These are phyloP conservation scores for Aspergillus brasiliensis DNA, from an alignment of 2,329 filamentous ascomycete genomes.

Conservation along the genomic window DNA sequence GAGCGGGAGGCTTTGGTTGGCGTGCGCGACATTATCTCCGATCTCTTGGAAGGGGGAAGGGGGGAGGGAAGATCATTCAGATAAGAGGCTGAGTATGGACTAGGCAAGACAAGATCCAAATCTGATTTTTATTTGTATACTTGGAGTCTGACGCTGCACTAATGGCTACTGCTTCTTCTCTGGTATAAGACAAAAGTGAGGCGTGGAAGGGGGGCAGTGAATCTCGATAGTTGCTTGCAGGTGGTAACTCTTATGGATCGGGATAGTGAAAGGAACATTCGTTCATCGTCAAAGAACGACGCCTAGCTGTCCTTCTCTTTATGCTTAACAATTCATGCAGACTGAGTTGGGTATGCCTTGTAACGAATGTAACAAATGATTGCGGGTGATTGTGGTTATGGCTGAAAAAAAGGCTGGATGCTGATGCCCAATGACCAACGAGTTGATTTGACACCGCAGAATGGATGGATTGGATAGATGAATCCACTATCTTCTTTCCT, in stretches of 20 bases:
- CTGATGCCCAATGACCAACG: neutral
- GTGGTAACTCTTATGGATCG: neutral
- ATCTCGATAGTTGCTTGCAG: neutral
- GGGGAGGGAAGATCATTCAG: neutral
- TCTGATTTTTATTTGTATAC: neutral
- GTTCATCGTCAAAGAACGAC: slow-evolving; percentile 2
- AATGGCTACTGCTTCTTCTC: neutral
- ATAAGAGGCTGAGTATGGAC: neutral
- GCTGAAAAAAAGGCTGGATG: neutral
- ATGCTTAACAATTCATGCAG: neutral
- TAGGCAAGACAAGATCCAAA: neutral
- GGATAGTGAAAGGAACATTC: neutral
- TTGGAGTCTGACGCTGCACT: neutral
- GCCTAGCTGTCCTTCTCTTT: slow-evolving; percentile 8
- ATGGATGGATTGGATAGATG: neutral
- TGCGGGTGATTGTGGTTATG: neutral
- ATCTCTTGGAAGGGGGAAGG: neutral
- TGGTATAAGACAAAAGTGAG: neutral
- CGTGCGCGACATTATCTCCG: neutral
- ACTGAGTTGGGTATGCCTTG: neutral
- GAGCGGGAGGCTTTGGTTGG: slow-evolving; percentile 9
- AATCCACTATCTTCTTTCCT: neutral
- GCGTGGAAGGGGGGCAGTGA: neutral
- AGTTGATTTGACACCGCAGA: neutral
- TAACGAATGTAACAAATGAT: neutral